phyloP scores from a whole-genome alignment of 352 stramenopile species.

The Phytophthora foliorum region DNA sequence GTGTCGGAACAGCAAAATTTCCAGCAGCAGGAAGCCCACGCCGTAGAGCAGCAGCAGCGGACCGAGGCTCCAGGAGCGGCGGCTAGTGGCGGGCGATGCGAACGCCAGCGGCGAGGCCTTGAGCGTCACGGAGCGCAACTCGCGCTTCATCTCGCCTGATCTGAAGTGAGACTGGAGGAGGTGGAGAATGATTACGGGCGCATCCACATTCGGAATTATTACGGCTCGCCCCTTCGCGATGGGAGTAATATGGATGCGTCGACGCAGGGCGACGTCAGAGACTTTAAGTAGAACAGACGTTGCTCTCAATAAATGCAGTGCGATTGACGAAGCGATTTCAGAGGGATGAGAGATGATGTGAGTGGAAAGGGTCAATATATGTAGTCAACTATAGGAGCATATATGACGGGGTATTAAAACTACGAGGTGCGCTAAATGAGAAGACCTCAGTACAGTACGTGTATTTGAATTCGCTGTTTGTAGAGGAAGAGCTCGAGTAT shows the following conservation, averaged over 20 bases:
- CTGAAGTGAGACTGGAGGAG: conserved; percentile 5
- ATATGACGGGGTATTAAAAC: no score
- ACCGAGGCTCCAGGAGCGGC: conserved; percentile 17
- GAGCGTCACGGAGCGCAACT: conserved; percentile 34
- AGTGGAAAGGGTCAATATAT: no score
- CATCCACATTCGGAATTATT: conserved; percentile 55
- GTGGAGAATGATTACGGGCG: conserved; percentile 13
- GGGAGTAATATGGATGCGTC: conserved; percentile 24
- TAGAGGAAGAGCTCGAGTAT: no score
- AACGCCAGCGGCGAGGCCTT: conserved; percentile 24
- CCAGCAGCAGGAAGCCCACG: conserved; percentile 22
- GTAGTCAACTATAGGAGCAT: no score
- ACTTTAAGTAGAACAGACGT: no score
- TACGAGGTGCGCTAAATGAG: no score
- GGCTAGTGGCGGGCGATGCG: background rate
- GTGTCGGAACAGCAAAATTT: conserved; percentile 26
- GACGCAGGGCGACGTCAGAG: conserved; percentile 5
- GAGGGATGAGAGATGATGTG: no score
- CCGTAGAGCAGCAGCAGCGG: conserved; percentile 33
- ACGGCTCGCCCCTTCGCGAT: background rate
- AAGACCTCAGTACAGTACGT: no score
- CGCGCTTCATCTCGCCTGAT: conserved; percentile 21
- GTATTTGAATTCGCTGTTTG: no score
- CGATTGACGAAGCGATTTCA: no score
- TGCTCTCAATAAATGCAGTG: no score